Conservation (phyloP, 1,284 basidiomycete species). For the Coniferiporia sulphurascens region DNA sequence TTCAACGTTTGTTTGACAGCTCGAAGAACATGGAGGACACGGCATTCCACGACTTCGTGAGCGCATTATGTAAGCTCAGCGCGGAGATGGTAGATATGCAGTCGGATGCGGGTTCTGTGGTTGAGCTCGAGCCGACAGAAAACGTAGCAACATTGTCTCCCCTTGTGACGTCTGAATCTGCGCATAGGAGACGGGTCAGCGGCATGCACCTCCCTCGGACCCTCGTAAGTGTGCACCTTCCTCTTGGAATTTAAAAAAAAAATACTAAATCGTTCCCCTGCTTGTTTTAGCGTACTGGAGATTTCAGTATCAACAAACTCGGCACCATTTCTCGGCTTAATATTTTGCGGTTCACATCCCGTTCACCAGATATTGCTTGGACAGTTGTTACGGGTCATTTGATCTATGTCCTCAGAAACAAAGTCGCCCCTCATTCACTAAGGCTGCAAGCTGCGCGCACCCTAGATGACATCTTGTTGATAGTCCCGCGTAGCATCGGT, state of each 20-base stretch:
- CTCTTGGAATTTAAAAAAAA: not conserved
- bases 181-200: slow-evolving; percentile 71
- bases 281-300: slow-evolving; percentile 55
- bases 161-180: slow-evolving; percentile 33
- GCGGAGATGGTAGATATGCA: slow-evolving; percentile 88
- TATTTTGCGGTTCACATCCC: slow-evolving; percentile 78
- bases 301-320: slow-evolving; percentile 85
- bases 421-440: slow-evolving; percentile 68
- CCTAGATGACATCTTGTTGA: slow-evolving; percentile 74
- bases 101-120: slow-evolving; percentile 35
- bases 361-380: slow-evolving; percentile 84
- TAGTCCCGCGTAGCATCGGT: slow-evolving; percentile 64
- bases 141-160: slow-evolving; percentile 30
- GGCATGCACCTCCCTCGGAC: slow-evolving; percentile 78
- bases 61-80: slow-evolving; percentile 80
- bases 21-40: slow-evolving; percentile 78
- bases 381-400: slow-evolving; percentile 75
- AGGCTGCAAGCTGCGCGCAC: slow-evolving; percentile 85
- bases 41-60: slow-evolving; percentile 80
- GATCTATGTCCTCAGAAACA: slow-evolving; percentile 64
- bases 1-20: slow-evolving; percentile 80
- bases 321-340: slow-evolving; percentile 79
- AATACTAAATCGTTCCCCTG: not conserved
- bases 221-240: slow-evolving; percentile 44
- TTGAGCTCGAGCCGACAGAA: slow-evolving; percentile 10